Percentiles rank a stretch among this genome's conserved stretches.
phyloP scores from a whole-genome alignment of 2,329 filamentous ascomycete species.

The Colletotrichum destructivum region DNA sequence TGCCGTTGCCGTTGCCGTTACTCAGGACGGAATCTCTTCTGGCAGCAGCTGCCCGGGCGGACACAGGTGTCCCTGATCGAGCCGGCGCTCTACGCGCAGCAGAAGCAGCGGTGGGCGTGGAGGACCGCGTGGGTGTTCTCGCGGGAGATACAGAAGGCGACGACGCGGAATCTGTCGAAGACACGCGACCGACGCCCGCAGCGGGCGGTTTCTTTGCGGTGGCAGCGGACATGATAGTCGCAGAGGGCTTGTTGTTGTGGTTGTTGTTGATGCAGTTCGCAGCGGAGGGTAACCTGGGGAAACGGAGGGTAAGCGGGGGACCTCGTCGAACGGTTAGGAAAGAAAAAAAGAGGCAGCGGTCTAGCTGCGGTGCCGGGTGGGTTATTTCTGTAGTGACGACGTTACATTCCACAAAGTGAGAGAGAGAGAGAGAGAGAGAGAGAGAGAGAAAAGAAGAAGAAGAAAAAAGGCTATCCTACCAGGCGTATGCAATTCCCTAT shows the following conservation, averaged over 20 bases:
- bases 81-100: conserved; percentile 75
- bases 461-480: conserved; percentile 24
- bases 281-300: conserved; percentile 33
- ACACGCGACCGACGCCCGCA: conserved; percentile 62
- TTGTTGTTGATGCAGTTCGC: conserved; percentile 47
- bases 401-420: conserved; percentile 37
- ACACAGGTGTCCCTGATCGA: conserved; percentile 76
- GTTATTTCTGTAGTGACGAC: conserved; percentile 34
- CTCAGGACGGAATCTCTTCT: conserved; percentile 67
- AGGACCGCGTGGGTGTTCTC: conserved; percentile 58
- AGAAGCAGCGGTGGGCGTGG: conserved; percentile 63
- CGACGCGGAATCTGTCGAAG: conserved; percentile 55
- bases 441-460: no score
- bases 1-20: conserved; percentile 55
- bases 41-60: conserved; percentile 79
- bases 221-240: conserved; percentile 63
- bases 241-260: conserved; percentile 46
- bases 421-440: no score
- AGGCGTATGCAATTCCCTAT: conserved; percentile 28
- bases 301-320: conserved; percentile 35
- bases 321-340: conserved; percentile 13
- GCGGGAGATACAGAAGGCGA: conserved; percentile 47
- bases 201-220: conserved; percentile 68
- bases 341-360: background rate
- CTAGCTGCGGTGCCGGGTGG: conserved; percentile 7